These are phyloP conservation scores for Byssothecium circinans DNA, from an alignment of 2,329 filamentous ascomycete species.

Conservation along the genomic window DNA sequence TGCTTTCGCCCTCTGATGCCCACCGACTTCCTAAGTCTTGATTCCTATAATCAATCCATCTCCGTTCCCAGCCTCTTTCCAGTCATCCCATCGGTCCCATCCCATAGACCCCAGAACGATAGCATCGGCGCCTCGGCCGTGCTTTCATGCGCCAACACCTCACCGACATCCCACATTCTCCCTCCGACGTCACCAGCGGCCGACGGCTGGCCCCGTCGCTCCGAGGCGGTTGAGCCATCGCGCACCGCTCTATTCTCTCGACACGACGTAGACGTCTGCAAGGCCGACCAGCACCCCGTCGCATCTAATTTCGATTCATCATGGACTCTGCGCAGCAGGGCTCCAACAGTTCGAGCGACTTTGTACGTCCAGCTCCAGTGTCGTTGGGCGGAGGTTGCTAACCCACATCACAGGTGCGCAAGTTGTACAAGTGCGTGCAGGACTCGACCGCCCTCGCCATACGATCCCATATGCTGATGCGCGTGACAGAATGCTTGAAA, in stretches of 20 bases:
- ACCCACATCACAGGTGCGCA: slow-evolving; percentile 72
- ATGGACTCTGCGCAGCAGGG: slow-evolving; percentile 40
- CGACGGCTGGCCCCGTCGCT: slow-evolving; percentile 12
- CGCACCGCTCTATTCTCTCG: slow-evolving; percentile 1
- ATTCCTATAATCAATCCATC: no score
- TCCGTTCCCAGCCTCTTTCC: no score
- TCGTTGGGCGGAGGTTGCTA: slow-evolving; percentile 11
- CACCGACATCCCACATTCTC: slow-evolving; percentile 4
- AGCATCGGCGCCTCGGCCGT: slow-evolving; percentile 3
- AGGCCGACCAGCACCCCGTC: no score
- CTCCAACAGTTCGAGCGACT: slow-evolving; percentile 88
- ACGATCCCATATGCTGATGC: slow-evolving; percentile 32
- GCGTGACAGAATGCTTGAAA: slow-evolving; percentile 82
- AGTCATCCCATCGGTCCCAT: no score
- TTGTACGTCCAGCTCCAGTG: slow-evolving; percentile 64
- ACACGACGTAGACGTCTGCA: no score
- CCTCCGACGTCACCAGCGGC: slow-evolving; percentile 13
- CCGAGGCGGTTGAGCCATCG: slow-evolving; percentile 16
- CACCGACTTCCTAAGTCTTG: slow-evolving; percentile 6
- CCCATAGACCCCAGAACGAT: not conserved
- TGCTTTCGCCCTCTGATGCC: slow-evolving; percentile 13
- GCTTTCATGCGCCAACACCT: slow-evolving; percentile 11
- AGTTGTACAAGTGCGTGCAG: slow-evolving; percentile 80
- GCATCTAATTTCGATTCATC: slow-evolving; percentile 4
- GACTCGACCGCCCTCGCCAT: not conserved